Base-by-base conservation (phyloP, 2,329 filamentous ascomycete species). In the Epichloe uncinata region DNA sequence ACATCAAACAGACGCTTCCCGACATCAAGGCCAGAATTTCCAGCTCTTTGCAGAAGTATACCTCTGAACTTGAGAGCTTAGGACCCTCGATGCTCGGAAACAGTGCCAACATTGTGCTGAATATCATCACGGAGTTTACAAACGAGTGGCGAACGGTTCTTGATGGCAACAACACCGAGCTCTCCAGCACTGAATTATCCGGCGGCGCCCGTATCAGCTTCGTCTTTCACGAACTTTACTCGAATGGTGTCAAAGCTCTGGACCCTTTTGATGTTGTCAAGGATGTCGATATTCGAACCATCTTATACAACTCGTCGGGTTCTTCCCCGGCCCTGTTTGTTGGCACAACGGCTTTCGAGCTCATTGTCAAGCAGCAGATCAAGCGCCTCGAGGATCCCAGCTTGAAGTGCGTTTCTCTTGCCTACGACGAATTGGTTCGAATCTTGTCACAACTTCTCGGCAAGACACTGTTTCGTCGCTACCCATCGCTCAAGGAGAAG, bases 341-440 rank as follows among this genome's bases (percentile, higher is more conserved):
- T 33, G 93, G 93, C 50, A 97, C 93, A 7, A 94, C 87, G 6
- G 93, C 93, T n/a, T 98, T 98, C 61, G 93, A 98, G 69, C 75
- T 96, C 57, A 96, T 98, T 59, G 91, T 97, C 58, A 98, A 97
- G 77, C 88, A 96, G 67, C 90, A 98, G 68, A 98, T 98, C 70
- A 94, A 87, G 78, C 81, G 93, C 50, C 69, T 98, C 48, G 93
- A 98, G 69, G 93, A 98, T 54, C 94, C 93, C 38, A 95, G 89
- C 66, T 72, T 96, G 68, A 98, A 96, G 75, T 98, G 93, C 75
- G 91, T 95, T 38, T 95, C 89, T 48, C 76, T 98, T 48, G 91
- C 98, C 38, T 98, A 96, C 63, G 93, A 98, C 64, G 93, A 98
- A 72, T 71, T 98, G 61, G 91, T 98, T 55, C 87, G 93, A 55